A percentile compares a stretch with the other conserved stretches of the same genome.
Evolutionary conservation across 2,329 filamentous ascomycete genomes (phyloP).

Genomic region (Ascosphaera aggregata): DNA sequence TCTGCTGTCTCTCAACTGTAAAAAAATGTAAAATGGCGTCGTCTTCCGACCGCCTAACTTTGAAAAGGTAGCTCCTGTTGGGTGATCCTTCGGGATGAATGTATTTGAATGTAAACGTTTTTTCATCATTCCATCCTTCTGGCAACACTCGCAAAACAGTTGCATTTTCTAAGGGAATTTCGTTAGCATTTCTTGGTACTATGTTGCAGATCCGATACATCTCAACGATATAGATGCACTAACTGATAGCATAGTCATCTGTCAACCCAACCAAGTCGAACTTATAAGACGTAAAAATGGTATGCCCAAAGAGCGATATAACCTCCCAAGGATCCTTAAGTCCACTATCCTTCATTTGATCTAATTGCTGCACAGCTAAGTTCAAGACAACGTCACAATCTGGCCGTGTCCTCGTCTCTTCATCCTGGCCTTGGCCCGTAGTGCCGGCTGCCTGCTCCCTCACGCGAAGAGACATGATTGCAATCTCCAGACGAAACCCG

Average conservation of each 20-base stretch:
- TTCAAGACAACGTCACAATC: no score
- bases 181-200: not conserved
- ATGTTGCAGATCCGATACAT: not conserved
- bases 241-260: conserved; percentile 55
- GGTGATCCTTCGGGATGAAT: conserved; percentile 65
- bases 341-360: no score
- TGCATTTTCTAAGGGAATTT: conserved; percentile 6
- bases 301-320: conserved; percentile 62
- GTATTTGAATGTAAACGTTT: conserved; percentile 61
- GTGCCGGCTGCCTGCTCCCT: no score
- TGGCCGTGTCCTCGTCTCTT: no score
- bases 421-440: no score
- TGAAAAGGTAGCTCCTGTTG: conserved; percentile 62
- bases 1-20: conserved; percentile 58
- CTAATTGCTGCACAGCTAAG: no score
- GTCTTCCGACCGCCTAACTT: conserved; percentile 55
- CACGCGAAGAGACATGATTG: no score
- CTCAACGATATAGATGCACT: conserved; percentile 1
- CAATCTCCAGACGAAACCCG: no score
- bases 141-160: conserved; percentile 31
- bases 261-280: conserved; percentile 67
- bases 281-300: conserved; percentile 55
- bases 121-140: conserved; percentile 54
- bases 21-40: conserved; percentile 66
- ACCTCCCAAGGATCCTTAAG: conserved; percentile 43